Percentiles rank a stretch among this genome's conserved stretches.
phyloP scores from a whole-genome alignment of 805 yeast genomes.

The Metschnikowia vanudenii region DNA sequence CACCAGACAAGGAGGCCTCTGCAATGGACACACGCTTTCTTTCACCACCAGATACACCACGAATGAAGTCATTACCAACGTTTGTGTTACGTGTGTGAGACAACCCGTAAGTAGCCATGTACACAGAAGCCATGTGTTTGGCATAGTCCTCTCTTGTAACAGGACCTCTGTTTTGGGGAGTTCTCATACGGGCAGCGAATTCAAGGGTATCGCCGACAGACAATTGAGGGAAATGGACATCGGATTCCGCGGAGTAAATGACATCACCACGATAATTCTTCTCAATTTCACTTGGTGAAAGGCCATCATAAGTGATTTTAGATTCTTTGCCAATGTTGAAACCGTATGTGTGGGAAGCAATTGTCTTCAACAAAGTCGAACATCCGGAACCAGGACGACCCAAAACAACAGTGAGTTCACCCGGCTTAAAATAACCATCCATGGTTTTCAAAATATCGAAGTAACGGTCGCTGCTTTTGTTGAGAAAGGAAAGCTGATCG shows the following conservation, averaged over 20 bases:
- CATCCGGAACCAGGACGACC: slow-evolving; percentile 88
- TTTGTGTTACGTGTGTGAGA: slow-evolving; percentile 55
- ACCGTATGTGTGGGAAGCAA: slow-evolving; percentile 65
- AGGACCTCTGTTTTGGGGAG: slow-evolving; percentile 62
- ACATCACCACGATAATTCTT: slow-evolving; percentile 65
- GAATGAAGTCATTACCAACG: slow-evolving; percentile 62
- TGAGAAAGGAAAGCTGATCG: slow-evolving; percentile 22
- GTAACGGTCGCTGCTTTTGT: slow-evolving; percentile 16
- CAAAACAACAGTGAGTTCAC: slow-evolving; percentile 65
- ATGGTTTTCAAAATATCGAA: slow-evolving; percentile 61
- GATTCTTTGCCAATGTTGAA: slow-evolving; percentile 49
- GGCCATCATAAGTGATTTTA: slow-evolving; percentile 51
- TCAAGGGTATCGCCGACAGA: slow-evolving; percentile 65
- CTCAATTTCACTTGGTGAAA: slow-evolving; percentile 49
- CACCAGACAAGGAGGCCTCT: slow-evolving; percentile 55
- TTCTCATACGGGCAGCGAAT: slow-evolving; percentile 60
- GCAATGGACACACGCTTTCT: slow-evolving; percentile 70
- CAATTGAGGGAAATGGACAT: slow-evolving; percentile 65
- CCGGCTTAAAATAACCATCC: slow-evolving; percentile 63
- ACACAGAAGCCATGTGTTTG: slow-evolving; percentile 41
- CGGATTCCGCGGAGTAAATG: slow-evolving; percentile 67
- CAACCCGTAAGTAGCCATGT: slow-evolving; percentile 49
- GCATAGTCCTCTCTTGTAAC: slow-evolving; percentile 55
- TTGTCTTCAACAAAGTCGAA: slow-evolving; percentile 61
- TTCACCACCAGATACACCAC: slow-evolving; percentile 75